Conservation (phyloP, 116 monocot species). For the Posidonia oceanica region DNA sequence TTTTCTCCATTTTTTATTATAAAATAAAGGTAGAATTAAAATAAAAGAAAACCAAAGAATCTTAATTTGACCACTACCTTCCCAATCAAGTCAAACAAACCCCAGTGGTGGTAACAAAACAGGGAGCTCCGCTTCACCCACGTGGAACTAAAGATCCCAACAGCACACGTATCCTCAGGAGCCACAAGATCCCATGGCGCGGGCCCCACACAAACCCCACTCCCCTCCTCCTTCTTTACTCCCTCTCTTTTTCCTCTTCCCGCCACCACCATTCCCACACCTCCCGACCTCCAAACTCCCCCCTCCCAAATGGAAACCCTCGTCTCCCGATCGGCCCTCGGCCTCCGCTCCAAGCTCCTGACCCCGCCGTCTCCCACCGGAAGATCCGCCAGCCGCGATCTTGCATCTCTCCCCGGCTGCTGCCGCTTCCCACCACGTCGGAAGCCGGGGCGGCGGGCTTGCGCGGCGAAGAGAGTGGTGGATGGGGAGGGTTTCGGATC, state of each 20-base stretch:
- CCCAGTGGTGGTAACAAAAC: too few relatives aligned
- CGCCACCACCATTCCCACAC: not conserved
- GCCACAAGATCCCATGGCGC: not conserved
- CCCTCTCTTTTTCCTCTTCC: not conserved
- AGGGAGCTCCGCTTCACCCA: too few relatives aligned
- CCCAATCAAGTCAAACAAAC: too few relatives aligned
- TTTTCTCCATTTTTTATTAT: too few relatives aligned
- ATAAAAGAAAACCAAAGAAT: too few relatives aligned
- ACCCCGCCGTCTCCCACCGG: not conserved
- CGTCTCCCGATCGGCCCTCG: not conserved
- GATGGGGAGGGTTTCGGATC: not conserved
- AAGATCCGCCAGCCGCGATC: not conserved
- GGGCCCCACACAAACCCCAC: not conserved
- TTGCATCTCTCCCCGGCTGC: not conserved
- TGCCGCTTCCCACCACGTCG: not conserved
- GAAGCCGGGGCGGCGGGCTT: not conserved
- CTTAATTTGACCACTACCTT: too few relatives aligned
- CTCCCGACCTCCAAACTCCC: not conserved
- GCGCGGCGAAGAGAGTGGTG: not conserved
- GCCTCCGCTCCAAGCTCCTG: not conserved
- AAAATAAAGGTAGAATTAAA: too few relatives aligned
- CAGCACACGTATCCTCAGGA: not conserved
- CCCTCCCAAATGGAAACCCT: constrained; percentile 1
- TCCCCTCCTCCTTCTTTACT: not conserved
- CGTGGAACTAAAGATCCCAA: too few relatives aligned